Conservation (phyloP, 176 grass and related monocot genomes). For the Oryza glaberrima region DNA sequence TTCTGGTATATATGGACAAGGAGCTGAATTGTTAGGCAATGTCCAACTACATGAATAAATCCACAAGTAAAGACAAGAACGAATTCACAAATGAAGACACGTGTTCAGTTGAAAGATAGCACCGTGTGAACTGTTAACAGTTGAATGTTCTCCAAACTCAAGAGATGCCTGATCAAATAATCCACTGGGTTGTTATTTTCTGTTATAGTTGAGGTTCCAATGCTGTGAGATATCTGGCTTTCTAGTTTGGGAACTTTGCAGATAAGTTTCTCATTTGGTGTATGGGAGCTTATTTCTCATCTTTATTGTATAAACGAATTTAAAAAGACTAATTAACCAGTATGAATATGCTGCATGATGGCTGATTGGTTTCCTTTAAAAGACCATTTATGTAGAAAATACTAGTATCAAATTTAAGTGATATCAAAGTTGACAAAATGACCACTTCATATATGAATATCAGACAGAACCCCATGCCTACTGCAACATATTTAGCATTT, state of each 20-base stretch:
- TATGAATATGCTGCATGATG: background rate
- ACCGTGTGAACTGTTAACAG: background rate
- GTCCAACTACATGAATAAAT: background rate
- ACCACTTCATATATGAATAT: background rate
- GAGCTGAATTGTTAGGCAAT: background rate
- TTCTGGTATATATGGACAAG: background rate
- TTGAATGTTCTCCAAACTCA: background rate
- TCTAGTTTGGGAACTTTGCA: background rate
- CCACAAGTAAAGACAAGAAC: background rate
- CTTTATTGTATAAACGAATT: background rate
- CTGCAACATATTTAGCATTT: background rate
- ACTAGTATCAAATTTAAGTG: background rate
- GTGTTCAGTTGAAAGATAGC: background rate
- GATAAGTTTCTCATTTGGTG: background rate
- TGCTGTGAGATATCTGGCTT: background rate
- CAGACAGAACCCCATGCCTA: background rate
- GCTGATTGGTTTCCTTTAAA: background rate
- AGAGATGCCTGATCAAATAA: background rate
- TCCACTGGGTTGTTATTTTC: background rate
- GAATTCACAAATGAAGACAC: background rate
- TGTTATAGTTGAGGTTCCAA: background rate
- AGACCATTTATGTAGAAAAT: background rate
- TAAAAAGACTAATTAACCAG: background rate
- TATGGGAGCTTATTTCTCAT: background rate
- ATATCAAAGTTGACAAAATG: background rate